Conservation (phyloP, 2,329 filamentous ascomycete species). For the Colletotrichum simmondsii region DNA sequence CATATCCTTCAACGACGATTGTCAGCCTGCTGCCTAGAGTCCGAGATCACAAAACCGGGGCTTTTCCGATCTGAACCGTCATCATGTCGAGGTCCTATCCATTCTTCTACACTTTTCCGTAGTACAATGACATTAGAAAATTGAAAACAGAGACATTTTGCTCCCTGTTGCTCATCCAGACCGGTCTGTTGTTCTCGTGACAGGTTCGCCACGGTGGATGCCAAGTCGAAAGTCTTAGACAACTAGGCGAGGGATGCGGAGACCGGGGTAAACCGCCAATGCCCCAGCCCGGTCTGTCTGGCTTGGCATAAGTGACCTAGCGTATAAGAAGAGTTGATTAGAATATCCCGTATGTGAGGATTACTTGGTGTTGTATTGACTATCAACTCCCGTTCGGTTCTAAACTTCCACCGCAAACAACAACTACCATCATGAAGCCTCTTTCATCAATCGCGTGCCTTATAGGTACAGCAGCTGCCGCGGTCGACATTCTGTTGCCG, state of each 20-base stretch:
- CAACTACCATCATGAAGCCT: neutral
- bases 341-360: neutral
- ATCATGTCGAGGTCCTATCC: neutral
- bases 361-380: neutral
- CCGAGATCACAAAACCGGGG: neutral
- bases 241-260: neutral
- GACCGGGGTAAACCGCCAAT: neutral
- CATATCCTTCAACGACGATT: neutral
- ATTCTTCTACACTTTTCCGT: neutral
- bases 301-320: neutral
- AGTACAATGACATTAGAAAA: neutral
- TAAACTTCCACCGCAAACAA: neutral
- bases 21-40: neutral
- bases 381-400: neutral
- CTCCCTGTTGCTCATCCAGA: neutral
- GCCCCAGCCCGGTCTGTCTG: neutral
- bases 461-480: neutral
- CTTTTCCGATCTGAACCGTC: neutral
- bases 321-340: neutral
- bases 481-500: slow-evolving; percentile 1
- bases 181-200: neutral
- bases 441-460: neutral
- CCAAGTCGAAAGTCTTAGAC: neutral
- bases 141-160: neutral
- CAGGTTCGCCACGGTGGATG: neutral